Conservation (phyloP, 306 rosid genomes). For the Lotus japonicus region DNA sequence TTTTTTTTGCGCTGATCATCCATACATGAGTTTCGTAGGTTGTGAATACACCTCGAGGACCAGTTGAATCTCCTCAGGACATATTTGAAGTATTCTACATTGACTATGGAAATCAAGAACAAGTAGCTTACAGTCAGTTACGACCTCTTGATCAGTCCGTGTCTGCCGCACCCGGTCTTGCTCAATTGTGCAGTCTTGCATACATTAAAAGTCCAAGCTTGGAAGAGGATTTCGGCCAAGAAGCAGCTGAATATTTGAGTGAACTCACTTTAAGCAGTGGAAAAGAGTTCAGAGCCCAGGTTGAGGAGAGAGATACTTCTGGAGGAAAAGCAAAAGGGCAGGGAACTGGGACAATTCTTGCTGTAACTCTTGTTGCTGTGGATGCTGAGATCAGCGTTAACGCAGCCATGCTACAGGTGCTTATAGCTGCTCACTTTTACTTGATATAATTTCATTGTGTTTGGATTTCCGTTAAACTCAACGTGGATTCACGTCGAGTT, state of each 20-base stretch:
- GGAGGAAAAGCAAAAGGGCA: conserved; percentile 92
- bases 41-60: conserved; percentile 84
- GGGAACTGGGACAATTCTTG: conserved; percentile 77
- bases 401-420: conserved; percentile 86
- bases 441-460: conserved; percentile 20
- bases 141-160: conserved; percentile 81
- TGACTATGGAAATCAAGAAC: conserved; percentile 94
- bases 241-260: conserved; percentile 80
- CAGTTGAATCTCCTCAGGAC: conserved; percentile 72
- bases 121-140: conserved; percentile 56
- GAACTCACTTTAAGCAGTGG: conserved; percentile 54
- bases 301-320: conserved; percentile 80
- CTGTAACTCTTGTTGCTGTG: conserved; percentile 77
- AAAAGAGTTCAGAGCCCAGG: conserved; percentile 76
- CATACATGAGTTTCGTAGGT: conserved; percentile 41
- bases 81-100: conserved; percentile 84
- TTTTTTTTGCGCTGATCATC: conserved; percentile 19
- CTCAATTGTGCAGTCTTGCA: conserved; percentile 90
- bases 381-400: conserved; percentile 83
- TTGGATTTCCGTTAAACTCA: too few species aligned
- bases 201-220: conserved; percentile 71
- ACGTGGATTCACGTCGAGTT: too few species aligned
- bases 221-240: conserved; percentile 92
- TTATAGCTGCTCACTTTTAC: conserved; percentile 4
- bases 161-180: conserved; percentile 81